Evolutionary conservation across 345 rosid genomes (phyloP).

Genomic region (Sisymbrium altissimum): DNA sequence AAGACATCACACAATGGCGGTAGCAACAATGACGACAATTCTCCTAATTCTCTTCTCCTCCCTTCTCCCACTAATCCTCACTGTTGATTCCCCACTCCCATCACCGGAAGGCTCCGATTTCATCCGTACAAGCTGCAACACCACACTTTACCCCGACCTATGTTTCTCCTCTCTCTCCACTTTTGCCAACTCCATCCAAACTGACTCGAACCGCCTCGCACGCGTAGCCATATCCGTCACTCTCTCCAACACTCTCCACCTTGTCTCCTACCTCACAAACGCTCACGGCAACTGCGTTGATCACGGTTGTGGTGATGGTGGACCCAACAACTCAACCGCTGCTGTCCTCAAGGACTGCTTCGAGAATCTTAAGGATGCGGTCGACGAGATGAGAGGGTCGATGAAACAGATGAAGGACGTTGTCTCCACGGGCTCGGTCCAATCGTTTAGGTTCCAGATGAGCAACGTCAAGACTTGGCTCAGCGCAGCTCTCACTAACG

Average conservation of each 20-base stretch:
- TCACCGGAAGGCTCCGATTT: constrained; percentile 40
- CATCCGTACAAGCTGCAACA: constrained; percentile 61
- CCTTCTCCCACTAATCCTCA: constrained; percentile 21
- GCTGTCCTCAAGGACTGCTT: constrained; percentile 73
- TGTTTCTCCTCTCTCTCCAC: constrained; percentile 63
- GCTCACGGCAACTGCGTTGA: background rate
- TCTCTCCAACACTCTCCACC: constrained; percentile 42
- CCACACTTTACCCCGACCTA: constrained; percentile 69
- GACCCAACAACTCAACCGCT: background rate
- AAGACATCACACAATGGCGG: background rate
- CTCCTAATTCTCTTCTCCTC: constrained; percentile 22
- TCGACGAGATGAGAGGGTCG: constrained; percentile 67
- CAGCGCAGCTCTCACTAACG: constrained; percentile 77
- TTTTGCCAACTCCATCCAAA: constrained; percentile 49
- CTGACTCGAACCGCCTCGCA: constrained; percentile 55
- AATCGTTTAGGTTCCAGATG: constrained; percentile 62
- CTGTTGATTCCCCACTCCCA: constrained; percentile 26
- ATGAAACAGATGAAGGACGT: constrained; percentile 63
- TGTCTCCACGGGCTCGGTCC: constrained; percentile 26
- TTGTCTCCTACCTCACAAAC: constrained; percentile 41
- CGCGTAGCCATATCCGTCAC: constrained; percentile 52
- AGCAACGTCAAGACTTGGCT: constrained; percentile 93
- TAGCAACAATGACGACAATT: background rate
- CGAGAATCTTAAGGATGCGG: constrained; percentile 69
- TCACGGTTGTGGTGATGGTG: constrained; percentile 15